Evolutionary conservation across 106 monocot genomes (phyloP), one percentile per base, ranked within the genome.

Genomic region (Narthecium ossifragum): DNA sequence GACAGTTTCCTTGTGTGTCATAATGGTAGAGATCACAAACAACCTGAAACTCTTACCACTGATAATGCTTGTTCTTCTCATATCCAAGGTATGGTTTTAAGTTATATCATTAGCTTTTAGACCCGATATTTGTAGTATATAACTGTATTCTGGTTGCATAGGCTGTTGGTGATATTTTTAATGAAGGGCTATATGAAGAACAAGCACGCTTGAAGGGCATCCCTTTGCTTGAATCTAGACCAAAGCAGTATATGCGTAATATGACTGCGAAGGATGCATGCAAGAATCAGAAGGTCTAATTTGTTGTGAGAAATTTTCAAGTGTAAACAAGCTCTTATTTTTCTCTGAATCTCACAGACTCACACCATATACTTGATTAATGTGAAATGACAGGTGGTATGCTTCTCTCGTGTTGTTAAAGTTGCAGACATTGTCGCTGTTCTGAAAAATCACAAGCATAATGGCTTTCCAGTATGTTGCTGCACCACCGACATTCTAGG

Each of bases 21-120:
- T 96, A 47, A 96, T 96, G 96, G 96, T 96, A 54, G 96, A 96
- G 61, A 96, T 96, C 62, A 96, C 96, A 58, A 96, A 96, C 63
- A 96, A 96, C 62, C 72, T 96, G 76, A 75, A 90, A 36, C 78
- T 96, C 50, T 67, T 96, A 46, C 96, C 96, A 24, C 74, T 96
- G 3, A 96, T 96, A 54, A 96, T 96, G 96, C 96, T 96, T 58
- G 96, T 96, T 71, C 96, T 96, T 68, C 78, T 96, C 37, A 83
- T 96, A 73, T 96, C 96, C 26, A 96, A 94, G 86, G 94, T 94
- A 78, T 27, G 22, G 37, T 21, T 24, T 67, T n/a, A 24, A 23
- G 11, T 12, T 43, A 6, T 20, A 65, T 24, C 46, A 20, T 37
- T 43, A 26, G 4, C 31, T 0, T 57, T 34, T 40, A 33, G 18